A percentile compares a stretch with the other conserved stretches of the same genome.
Evolutionary conservation across 768 basidiomycete species (phyloP).

Genomic region (Boletus rubescentipes): DNA sequence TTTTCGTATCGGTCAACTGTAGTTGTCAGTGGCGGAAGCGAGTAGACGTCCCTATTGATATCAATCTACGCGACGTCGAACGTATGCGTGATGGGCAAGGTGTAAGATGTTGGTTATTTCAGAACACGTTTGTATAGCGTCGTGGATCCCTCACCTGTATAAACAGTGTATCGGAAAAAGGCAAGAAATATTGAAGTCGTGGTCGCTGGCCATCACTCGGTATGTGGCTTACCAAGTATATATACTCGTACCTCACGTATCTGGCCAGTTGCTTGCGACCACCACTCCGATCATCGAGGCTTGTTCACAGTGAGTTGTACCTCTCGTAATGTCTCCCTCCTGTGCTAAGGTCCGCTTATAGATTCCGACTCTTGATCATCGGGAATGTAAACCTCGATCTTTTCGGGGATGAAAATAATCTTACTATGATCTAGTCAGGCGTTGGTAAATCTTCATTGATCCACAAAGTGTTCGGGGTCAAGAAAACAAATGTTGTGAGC

Average conservation of each 20-base stretch:
- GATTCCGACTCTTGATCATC: conserved; percentile 17
- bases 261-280: conserved; percentile 5
- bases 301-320: conserved; percentile 10
- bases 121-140: background rate
- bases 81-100: background rate
- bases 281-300: conserved; percentile 6
- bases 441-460: conserved; percentile 18
- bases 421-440: conserved; percentile 8
- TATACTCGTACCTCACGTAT: background rate
- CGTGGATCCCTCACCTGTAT: background rate
- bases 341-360: background rate
- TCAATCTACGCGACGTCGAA: conserved; percentile 3
- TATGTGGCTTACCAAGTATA: background rate
- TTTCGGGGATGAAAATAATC: background rate
- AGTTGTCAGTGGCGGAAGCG: background rate
- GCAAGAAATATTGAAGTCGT: conserved; percentile 9
- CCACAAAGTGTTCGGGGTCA: conserved; percentile 11
- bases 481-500: conserved; percentile 11
- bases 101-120: conserved; percentile 6
- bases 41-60: background rate
- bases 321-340: background rate
- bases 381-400: conserved; percentile 7
- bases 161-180: conserved; percentile 10
- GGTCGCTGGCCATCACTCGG: background rate
- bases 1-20: conserved; percentile 1